Conservation (phyloP, 306 rosid genomes). For the Pyrus bretschneideri region DNA sequence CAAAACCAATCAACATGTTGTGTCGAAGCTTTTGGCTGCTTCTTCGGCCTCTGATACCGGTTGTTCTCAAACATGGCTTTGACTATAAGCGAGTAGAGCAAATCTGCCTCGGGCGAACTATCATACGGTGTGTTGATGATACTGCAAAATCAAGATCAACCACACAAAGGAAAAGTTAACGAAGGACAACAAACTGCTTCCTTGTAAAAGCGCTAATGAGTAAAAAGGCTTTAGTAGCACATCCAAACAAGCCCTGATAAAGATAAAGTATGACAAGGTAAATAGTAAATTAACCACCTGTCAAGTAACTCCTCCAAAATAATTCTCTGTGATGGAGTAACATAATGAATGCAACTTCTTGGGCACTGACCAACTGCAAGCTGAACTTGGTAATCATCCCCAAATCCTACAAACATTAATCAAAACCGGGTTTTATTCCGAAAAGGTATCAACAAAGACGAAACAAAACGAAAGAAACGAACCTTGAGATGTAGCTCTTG, state of each 20-base stretch:
- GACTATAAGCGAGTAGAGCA: conserved; percentile 66
- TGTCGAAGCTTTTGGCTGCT: conserved; percentile 61
- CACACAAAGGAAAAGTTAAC: neutral
- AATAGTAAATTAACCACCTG: conserved; percentile 30
- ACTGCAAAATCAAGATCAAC: conserved; percentile 39
- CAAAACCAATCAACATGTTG: conserved; percentile 77
- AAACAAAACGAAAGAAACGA: conserved; percentile 1
- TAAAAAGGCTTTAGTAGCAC: no score
- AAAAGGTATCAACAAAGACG: neutral
- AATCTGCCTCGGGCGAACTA: conserved; percentile 66
- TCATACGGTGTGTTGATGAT: conserved; percentile 53
- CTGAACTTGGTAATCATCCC: conserved; percentile 77
- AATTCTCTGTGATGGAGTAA: conserved; percentile 84
- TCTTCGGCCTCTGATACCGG: conserved; percentile 70
- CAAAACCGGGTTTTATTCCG: neutral
- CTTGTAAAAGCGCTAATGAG: no score
- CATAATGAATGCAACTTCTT: conserved; percentile 80
- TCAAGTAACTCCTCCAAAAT: conserved; percentile 78
- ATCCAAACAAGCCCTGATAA: neutral
- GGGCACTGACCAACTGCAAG: conserved; percentile 91
- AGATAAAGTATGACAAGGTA: neutral
- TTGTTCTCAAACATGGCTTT: conserved; percentile 84
- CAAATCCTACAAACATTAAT: conserved; percentile 37
- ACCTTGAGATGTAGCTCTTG: conserved; percentile 82
- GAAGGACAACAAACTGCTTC: no score